Conservation (phyloP, 2,329 filamentous ascomycete genomes). For the Exophiala viscosa region DNA sequence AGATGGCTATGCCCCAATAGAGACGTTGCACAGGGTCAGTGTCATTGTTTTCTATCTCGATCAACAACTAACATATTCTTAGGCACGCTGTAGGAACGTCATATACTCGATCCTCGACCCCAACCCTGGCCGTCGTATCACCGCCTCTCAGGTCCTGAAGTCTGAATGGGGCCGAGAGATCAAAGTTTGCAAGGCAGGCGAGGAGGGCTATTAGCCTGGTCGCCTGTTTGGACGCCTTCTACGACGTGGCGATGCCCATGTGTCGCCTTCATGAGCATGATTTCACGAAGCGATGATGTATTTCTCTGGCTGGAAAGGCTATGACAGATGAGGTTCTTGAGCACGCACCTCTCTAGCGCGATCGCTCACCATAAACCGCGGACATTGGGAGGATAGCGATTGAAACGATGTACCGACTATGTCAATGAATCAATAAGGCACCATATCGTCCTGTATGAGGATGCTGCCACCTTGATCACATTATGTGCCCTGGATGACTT, state of each 20-base stretch:
- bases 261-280: slow-evolving; percentile 11
- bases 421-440: too few species aligned
- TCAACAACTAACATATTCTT: slow-evolving; percentile 18
- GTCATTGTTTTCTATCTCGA: slow-evolving; percentile 2
- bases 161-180: slow-evolving; percentile 99
- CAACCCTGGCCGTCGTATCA: slow-evolving; percentile 86
- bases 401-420: too few species aligned
- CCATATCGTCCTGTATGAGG: neutral
- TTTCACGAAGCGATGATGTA: slow-evolving; percentile 16
- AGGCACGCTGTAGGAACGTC: slow-evolving; percentile 97
- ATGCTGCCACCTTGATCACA: neutral
- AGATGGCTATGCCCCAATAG: slow-evolving; percentile 92
- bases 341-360: too few species aligned
- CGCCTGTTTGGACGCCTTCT: neutral
- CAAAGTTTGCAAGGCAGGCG: slow-evolving; percentile 91
- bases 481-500: neutral
- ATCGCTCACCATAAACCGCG: neutral
- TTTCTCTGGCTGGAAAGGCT: neutral
- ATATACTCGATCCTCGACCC: slow-evolving; percentile 98
- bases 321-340: too few species aligned
- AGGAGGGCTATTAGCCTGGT: slow-evolving; percentile 72
- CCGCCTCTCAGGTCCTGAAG: slow-evolving; percentile 92
- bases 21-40: slow-evolving; percentile 88
- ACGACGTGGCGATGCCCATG: neutral
- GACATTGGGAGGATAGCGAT: neutral